phyloP scores from a whole-genome alignment of 2,329 filamentous ascomycete species.

The Beauveria sp. region DNA sequence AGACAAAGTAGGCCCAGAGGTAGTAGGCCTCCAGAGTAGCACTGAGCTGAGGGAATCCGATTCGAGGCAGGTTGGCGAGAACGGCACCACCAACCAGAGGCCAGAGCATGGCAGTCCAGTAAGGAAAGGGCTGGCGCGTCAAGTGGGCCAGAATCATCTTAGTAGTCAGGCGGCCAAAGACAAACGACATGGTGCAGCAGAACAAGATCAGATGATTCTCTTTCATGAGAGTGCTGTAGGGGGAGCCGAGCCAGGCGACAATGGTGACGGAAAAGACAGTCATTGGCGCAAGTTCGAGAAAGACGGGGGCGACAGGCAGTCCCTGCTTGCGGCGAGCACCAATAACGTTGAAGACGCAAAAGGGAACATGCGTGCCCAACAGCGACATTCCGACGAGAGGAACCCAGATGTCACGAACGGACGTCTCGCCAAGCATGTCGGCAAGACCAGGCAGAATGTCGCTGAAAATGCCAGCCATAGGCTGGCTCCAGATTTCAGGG shows the following conservation, averaged over 20 bases:
- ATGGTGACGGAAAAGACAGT: slow-evolving; percentile 68
- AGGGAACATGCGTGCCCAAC: slow-evolving; percentile 70
- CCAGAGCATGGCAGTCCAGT: slow-evolving; percentile 86
- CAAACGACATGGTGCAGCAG: slow-evolving; percentile 90
- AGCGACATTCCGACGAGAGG: slow-evolving; percentile 59
- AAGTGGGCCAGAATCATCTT: slow-evolving; percentile 98
- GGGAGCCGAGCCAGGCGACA: slow-evolving; percentile 81
- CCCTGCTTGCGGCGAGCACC: slow-evolving; percentile 64
- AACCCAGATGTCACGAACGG: slow-evolving; percentile 86
- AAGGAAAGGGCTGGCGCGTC: slow-evolving; percentile 88
- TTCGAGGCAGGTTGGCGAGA: slow-evolving; percentile 70
- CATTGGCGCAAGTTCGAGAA: slow-evolving; percentile 93
- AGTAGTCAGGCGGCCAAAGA: slow-evolving; percentile 96
- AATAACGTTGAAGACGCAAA: slow-evolving; percentile 81
- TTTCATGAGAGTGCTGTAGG: slow-evolving; percentile 70
- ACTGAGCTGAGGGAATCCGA: slow-evolving; percentile 63
- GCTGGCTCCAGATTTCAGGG: slow-evolving; percentile 76
- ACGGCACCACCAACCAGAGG: slow-evolving; percentile 81
- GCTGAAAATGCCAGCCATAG: slow-evolving; percentile 63
- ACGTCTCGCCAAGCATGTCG: slow-evolving; percentile 58
- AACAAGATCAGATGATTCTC: slow-evolving; percentile 89
- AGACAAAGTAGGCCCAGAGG: slow-evolving; percentile 74
- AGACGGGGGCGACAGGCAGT: slow-evolving; percentile 71
- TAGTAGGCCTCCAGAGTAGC: slow-evolving; percentile 68
- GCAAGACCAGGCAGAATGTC: slow-evolving; percentile 40